Base-by-base conservation (phyloP, 345 rosid genomes). In the Camelina hispida region DNA sequence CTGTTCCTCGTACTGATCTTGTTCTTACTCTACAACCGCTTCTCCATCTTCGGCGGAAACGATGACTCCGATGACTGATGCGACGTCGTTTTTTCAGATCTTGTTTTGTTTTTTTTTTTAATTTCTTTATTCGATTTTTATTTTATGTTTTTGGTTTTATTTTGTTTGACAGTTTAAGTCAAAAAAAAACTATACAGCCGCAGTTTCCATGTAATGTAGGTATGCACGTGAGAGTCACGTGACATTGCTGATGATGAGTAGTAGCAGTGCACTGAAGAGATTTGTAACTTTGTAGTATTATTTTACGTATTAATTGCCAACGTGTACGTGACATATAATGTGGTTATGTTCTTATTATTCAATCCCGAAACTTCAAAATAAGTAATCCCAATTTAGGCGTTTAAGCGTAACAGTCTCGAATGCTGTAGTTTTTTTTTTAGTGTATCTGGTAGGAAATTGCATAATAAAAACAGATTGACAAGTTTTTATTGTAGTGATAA, bases 1-100 rank as follows among this genome's bases (percentile, higher is more conserved):
- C 73, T 94, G 8, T 78, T 94, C 42, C 89, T 94, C 5, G 55
- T 84, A 5, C 71, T 94, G 7, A 67, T 87, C 63, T 62, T 94
- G 80, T 81, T 89, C 71, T 75, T 91, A 74, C 97, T 94, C 15
- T 88, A 83, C 65, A 73, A 90, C 37, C 87, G 93, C 5, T 68
- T 89, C 57, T 91, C 96, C 43, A 86, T 94, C 82, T 91, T 91
- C 37, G 95, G 98, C 54, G 93, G 94, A 15, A 86, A 40, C 20
- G 95, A 85, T 65, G 95, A 80, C 60, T 83, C 91, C 14, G 91
- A 55, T 11, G 79, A 69, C 57, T 79, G 68, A 79, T 62, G 42
- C 73, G 73, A 6, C 51, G 73, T 72, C 76, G 54, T 65, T 34
- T 68, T 30, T 0, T 0, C 73, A 78, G 81, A 78, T 78, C 81